A percentile compares a stretch with the other conserved stretches of the same genome.
Conservation (phyloP, 306 rosid genomes). For the Biancaea sappan region DNA sequence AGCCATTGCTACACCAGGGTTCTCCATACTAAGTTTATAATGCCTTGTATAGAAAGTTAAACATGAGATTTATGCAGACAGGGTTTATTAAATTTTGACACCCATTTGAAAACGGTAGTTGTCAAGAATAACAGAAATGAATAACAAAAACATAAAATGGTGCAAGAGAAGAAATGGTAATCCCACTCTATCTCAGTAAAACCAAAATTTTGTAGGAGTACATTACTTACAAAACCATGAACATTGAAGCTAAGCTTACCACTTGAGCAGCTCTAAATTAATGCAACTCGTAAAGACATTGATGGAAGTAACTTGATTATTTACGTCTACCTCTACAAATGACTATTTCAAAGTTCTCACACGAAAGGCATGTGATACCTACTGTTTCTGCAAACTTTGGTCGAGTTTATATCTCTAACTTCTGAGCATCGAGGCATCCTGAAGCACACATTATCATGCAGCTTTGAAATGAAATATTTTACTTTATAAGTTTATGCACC, state of each 20-base stretch:
- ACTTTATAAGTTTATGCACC: slow-evolving; percentile 35
- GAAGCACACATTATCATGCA: slow-evolving; percentile 28
- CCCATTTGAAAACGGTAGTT: neutral
- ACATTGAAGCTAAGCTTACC: neutral
- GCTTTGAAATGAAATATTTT: slow-evolving; percentile 21
- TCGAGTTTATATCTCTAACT: slow-evolving; percentile 18
- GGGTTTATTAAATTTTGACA: neutral
- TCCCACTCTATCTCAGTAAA: neutral
- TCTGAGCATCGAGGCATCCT: neutral
- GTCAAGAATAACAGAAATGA: neutral
- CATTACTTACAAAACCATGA: neutral
- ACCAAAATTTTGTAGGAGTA: neutral
- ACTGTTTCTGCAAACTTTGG: slow-evolving; percentile 24
- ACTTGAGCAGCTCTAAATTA: neutral
- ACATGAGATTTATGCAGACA: slow-evolving; percentile 14
- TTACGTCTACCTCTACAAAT: neutral
- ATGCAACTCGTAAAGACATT: neutral
- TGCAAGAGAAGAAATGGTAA: neutral
- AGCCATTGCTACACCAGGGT: neutral
- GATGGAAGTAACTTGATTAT: neutral
- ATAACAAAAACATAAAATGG: neutral
- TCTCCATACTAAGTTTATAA: neutral
- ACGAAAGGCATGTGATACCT: slow-evolving; percentile 23
- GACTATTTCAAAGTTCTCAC: slow-evolving; percentile 10
- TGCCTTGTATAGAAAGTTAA: slow-evolving; percentile 12